These are phyloP conservation scores for Phaeosphaeriaceae sp. DNA, from an alignment of 2,329 filamentous ascomycete genomes.

Conservation along the genomic window DNA sequence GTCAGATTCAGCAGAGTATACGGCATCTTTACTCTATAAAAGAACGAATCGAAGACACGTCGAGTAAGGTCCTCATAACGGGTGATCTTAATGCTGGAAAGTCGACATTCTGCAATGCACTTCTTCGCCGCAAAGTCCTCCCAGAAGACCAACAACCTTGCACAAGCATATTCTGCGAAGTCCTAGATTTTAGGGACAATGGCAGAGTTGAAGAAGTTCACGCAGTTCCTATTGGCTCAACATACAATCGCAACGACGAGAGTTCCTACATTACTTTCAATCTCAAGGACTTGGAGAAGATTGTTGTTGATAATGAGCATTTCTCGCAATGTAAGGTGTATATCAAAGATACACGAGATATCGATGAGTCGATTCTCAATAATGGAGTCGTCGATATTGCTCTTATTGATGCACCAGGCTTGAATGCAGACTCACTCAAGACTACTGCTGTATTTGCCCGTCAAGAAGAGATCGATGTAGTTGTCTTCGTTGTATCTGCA, in stretches of 20 bases:
- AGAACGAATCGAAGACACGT: constrained; percentile 95
- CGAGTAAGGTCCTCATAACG: constrained; percentile 94
- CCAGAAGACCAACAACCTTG: constrained; percentile 98
- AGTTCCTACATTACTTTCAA: constrained; percentile 89
- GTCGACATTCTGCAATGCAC: constrained; percentile 96
- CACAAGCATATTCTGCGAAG: constrained; percentile 98
- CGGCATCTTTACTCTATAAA: constrained; percentile 85
- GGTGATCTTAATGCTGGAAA: constrained; percentile 97
- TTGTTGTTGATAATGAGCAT: constrained; percentile 85
- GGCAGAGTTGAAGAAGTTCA: constrained; percentile 92
- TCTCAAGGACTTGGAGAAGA: constrained; percentile 79
- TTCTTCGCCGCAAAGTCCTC: constrained; percentile 87
- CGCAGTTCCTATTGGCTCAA: constrained; percentile 80
- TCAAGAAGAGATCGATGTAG: constrained; percentile 98
- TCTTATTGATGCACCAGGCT: constrained; percentile 91
- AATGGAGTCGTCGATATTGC: constrained; percentile 98
- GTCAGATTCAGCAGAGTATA: constrained; percentile 92
- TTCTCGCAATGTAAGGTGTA: constrained; percentile 98
- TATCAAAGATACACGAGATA: constrained; percentile 83
- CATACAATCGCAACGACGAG: constrained; percentile 89
- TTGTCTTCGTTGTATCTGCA: constrained; percentile 96
- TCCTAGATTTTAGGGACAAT: constrained; percentile 90
- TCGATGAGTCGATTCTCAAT: constrained; percentile 93
- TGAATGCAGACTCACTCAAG: constrained; percentile 96
- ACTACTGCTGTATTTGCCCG: constrained; percentile 96